Percentiles rank a stretch among this genome's conserved stretches.
phyloP scores from a whole-genome alignment of 768 basidiomycete species.

The Boletus tylopilopsis region DNA sequence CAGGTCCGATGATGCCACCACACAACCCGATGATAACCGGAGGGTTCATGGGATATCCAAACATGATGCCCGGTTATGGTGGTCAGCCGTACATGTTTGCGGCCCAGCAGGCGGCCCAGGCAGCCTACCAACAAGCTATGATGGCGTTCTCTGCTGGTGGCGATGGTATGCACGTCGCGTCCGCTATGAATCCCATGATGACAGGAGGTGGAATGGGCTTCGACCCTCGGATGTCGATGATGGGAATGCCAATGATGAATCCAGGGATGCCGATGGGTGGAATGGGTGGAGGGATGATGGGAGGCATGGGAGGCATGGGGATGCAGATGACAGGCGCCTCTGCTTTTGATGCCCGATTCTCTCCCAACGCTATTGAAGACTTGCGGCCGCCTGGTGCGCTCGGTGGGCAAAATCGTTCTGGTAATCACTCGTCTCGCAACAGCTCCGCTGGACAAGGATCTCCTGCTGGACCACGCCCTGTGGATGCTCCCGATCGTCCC shows the following conservation, averaged over 20 bases:
- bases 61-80: conserved; percentile 38
- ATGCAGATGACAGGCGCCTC: conserved; percentile 65
- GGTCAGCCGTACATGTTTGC: conserved; percentile 83
- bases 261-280: conserved; percentile 33
- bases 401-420: conserved; percentile 27
- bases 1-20: conserved; percentile 47
- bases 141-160: conserved; percentile 79
- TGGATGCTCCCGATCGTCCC: conserved; percentile 26
- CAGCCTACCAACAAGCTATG: conserved; percentile 90
- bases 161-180: conserved; percentile 38
- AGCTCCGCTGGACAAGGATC: conserved; percentile 54
- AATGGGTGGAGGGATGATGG: conserved; percentile 48
- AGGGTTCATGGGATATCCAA: conserved; percentile 40
- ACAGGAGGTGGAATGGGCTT: conserved; percentile 51
- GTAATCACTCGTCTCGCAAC: conserved; percentile 40
- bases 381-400: conserved; percentile 26
- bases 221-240: conserved; percentile 83
- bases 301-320: conserved; percentile 40
- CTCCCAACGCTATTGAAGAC: conserved; percentile 34
- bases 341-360: conserved; percentile 55
- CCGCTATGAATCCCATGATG: conserved; percentile 54
- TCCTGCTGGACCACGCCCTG: conserved; percentile 38
- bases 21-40: conserved; percentile 53
- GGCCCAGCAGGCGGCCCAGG: conserved; percentile 75
- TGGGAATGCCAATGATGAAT: conserved; percentile 70